Base-by-base conservation (phyloP, 1,284 basidiomycete species). In the Fomitopsis pinicola region DNA sequence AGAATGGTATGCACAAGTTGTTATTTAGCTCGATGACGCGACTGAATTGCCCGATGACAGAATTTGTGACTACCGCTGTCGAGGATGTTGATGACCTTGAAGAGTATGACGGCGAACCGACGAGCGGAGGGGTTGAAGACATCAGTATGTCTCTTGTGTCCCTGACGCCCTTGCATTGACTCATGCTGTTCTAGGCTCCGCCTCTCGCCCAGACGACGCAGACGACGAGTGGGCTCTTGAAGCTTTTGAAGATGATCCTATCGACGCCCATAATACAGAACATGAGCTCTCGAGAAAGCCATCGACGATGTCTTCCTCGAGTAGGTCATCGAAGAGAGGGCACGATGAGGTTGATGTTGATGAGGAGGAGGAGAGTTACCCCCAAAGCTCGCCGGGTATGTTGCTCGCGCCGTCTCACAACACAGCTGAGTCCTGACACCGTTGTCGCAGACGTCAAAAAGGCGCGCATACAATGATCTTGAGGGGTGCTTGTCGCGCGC, bases 361-460 rank as follows among this genome's bases (percentile, higher is more conserved):
- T 40, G 78, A 76, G 40, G 73, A 75, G 26, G 70, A 70, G 33
- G 72, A 67, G 30, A 66, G 67, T 14, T 63, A 71, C 55, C 70
- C 71, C 61, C 69, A 71, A 45, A 69, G 71, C 61, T 83, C 82
- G 60, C 82, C 83, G 66, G 81, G 84, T 84, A 61, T 22, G 74
- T 69, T 17, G 35, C 35, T 15, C 30, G 12, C 45, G 2, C 28
- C 28, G 15, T 17, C 5, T 57, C 19, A 19, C 12, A 19, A 3
- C 44, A 10, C 17, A 9, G 28, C 5, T 38, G 35, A 10, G 26
- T 22, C 35, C 10, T 22, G 9, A 35, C 52, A 28, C 10, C 15
- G 26, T 2, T 15, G 14, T 38, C 17, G 10, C 19, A 54, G 52
- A 15, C 33, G 19, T 26, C 17, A 54, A 54, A 26, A 54, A 54